Conservation (phyloP, 2,329 filamentous ascomycete genomes). For the Cytospora piceicola region DNA sequence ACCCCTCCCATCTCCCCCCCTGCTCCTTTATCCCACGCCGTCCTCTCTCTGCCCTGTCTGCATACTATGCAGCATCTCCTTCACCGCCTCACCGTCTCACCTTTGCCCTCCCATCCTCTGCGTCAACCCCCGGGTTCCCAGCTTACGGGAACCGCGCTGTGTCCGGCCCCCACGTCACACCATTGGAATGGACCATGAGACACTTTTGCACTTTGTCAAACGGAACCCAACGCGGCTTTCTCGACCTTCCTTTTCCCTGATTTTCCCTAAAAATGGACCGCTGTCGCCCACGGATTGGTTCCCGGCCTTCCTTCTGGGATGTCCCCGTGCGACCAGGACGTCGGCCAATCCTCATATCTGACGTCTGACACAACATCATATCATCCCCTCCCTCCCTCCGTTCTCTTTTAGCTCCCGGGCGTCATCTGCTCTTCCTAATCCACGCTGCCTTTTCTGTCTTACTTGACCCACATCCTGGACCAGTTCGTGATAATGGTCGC, state of each 20-base stretch:
- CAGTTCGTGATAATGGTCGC: slow-evolving; percentile 16
- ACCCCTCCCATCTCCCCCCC: slow-evolving; percentile 5
- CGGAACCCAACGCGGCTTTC: slow-evolving; percentile 10
- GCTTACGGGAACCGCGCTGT: background rate
- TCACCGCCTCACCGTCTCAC: slow-evolving; percentile 32
- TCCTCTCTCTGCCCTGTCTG: slow-evolving; percentile 5
- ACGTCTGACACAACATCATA: slow-evolving; percentile 3
- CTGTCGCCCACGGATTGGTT: slow-evolving; percentile 13
- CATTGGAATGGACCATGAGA: slow-evolving; percentile 30
- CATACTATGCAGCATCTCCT: slow-evolving; percentile 18
- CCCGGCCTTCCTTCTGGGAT: slow-evolving; percentile 13
- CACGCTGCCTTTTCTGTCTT: slow-evolving; percentile 10
- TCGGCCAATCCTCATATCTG: slow-evolving; percentile 20
- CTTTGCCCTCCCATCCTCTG: slow-evolving; percentile 27
- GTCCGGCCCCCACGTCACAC: slow-evolving; percentile 16
- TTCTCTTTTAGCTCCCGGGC: background rate
- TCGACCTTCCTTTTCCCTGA: slow-evolving; percentile 11
- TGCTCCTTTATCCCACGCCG: slow-evolving; percentile 27
- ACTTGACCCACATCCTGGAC: background rate
- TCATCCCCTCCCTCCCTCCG: background rate
- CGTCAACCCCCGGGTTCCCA: slow-evolving; percentile 18
- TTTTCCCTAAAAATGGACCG: slow-evolving; percentile 5
- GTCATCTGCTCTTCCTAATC: background rate
- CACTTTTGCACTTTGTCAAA: slow-evolving; percentile 24
- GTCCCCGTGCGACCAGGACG: slow-evolving; percentile 20